These are phyloP conservation scores for Dryas alaskensis DNA, from an alignment of 306 rosid genomes.

Conservation along the genomic window DNA sequence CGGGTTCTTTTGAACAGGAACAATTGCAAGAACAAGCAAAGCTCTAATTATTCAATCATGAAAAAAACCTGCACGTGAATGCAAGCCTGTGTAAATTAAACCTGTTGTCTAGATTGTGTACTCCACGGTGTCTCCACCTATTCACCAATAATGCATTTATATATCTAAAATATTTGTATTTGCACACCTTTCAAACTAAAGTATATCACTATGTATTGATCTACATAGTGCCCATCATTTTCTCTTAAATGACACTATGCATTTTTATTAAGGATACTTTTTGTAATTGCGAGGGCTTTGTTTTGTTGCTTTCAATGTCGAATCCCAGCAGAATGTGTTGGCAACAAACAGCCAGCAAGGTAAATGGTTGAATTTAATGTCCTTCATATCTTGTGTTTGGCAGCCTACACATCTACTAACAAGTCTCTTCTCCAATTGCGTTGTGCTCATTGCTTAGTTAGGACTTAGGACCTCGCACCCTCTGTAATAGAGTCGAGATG, in stretches of 20 bases:
- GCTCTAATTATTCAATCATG: slow-evolving; percentile 23
- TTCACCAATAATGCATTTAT: neutral
- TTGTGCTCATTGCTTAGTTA: no score
- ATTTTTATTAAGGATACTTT: neutral
- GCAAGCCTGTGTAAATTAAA: neutral
- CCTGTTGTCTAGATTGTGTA: neutral
- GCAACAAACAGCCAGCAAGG: neutral
- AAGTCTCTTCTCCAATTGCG: no score
- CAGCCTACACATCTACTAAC: no score
- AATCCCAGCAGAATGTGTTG: neutral
- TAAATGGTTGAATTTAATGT: no score
- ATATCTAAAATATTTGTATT: neutral
- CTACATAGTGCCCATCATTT: neutral
- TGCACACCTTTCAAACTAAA: neutral
- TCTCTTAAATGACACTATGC: neutral
- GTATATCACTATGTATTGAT: neutral
- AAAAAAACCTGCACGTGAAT: neutral
- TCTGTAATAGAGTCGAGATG: no score
- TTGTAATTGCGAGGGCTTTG: neutral
- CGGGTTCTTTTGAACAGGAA: slow-evolving; percentile 45
- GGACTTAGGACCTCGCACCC: no score
- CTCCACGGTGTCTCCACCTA: neutral
- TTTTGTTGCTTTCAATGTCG: neutral
- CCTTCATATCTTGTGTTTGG: no score
- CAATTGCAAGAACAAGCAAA: slow-evolving; percentile 70